phyloP scores from a whole-genome alignment of 345 rosid genomes.

The Gossypium herbaceum region DNA sequence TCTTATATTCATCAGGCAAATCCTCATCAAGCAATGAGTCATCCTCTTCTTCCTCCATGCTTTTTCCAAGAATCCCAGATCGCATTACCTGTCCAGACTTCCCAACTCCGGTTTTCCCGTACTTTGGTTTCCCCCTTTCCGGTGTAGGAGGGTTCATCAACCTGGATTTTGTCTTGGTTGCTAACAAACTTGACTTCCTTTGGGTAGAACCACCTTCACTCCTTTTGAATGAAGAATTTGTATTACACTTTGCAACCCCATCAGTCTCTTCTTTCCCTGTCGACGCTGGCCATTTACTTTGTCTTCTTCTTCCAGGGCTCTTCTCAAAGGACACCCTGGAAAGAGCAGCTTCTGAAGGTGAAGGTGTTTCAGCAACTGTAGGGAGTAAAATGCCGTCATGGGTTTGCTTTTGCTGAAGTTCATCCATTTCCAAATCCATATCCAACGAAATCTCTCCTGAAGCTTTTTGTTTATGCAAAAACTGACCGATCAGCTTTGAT shows the following conservation, averaged over 20 bases:
- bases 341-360: background rate
- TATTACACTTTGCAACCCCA: slow-evolving; percentile 51
- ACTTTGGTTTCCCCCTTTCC: slow-evolving; percentile 29
- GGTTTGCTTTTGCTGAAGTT: slow-evolving; percentile 35
- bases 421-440: slow-evolving; percentile 65
- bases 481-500: slow-evolving; percentile 60
- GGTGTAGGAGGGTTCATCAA: slow-evolving; percentile 54
- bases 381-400: background rate
- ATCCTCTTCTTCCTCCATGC: slow-evolving; percentile 51
- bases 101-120: slow-evolving; percentile 24
- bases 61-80: slow-evolving; percentile 45
- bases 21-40: slow-evolving; percentile 54
- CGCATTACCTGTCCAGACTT: slow-evolving; percentile 34
- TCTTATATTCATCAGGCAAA: slow-evolving; percentile 63
- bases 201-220: slow-evolving; percentile 31
- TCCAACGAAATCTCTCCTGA: slow-evolving; percentile 67
- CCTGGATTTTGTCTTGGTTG: slow-evolving; percentile 58
- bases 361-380: slow-evolving; percentile 13
- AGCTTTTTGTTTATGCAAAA: slow-evolving; percentile 64
- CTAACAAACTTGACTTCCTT: slow-evolving; percentile 26
- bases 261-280: slow-evolving; percentile 27
- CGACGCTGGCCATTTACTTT: slow-evolving; percentile 21
- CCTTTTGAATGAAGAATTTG: slow-evolving; percentile 38
- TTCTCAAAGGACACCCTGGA: slow-evolving; percentile 33
- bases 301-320: slow-evolving; percentile 34